phyloP scores from a whole-genome alignment of 1,284 basidiomycete species.

The Sanghuangporus sanghuang region DNA sequence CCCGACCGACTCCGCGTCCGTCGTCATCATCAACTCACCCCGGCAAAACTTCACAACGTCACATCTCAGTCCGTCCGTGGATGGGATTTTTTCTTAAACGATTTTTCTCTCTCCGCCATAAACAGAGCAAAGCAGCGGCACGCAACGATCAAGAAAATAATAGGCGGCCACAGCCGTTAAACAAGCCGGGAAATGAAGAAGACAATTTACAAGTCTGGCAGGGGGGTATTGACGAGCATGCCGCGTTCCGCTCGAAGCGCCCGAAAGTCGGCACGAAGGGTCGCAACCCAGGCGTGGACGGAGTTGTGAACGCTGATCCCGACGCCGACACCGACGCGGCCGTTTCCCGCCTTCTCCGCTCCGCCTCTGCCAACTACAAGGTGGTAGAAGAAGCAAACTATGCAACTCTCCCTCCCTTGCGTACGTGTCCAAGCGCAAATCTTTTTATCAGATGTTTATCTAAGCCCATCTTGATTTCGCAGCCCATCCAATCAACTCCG shows the following conservation, averaged over 20 bases:
- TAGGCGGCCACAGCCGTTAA: neutral
- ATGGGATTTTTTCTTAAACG: constrained; percentile 67
- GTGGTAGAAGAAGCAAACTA: constrained; percentile 52
- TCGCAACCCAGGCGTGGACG: constrained; percentile 30
- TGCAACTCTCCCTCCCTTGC: constrained; percentile 54
- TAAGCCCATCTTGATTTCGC: neutral
- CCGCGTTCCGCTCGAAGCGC: neutral
- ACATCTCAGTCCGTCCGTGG: neutral
- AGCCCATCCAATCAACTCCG: constrained; percentile 65
- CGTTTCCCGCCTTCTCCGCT: constrained; percentile 56
- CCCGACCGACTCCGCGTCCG: neutral
- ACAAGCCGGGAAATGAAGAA: neutral
- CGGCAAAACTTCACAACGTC: neutral
- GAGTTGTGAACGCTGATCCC: constrained; percentile 49
- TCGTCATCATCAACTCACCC: neutral
- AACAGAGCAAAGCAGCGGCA: constrained; percentile 35
- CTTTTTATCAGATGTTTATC: neutral
- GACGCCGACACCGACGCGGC: constrained; percentile 47
- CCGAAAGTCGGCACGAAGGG: constrained; percentile 15
- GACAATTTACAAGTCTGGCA: constrained; percentile 1
- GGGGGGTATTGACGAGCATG: constrained; percentile 10
- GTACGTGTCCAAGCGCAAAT: constrained; percentile 38
- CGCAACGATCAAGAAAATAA: neutral
- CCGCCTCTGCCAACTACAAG: constrained; percentile 61
- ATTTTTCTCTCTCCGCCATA: constrained; percentile 63